phyloP scores from a whole-genome alignment of 371 early-diverging fungal species.

The Mortierella sp. region DNA sequence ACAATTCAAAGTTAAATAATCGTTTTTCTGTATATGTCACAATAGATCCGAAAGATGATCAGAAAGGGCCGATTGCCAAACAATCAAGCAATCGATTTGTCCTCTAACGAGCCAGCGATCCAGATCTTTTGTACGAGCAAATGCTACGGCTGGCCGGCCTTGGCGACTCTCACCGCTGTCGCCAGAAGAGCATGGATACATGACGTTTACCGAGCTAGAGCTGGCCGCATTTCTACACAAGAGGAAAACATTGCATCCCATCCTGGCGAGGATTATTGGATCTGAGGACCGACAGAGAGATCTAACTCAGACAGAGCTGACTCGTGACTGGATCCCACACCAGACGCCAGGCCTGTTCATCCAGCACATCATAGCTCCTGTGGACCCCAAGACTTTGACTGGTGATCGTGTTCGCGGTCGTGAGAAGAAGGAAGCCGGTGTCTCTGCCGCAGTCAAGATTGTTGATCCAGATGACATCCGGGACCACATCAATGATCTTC shows the following conservation, averaged over 20 bases:
- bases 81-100: slow-evolving; percentile 2
- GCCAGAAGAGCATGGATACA: slow-evolving; percentile 12
- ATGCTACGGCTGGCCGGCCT: slow-evolving; percentile 1
- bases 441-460: no score
- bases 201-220: slow-evolving; percentile 17
- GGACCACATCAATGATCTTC: slow-evolving; percentile 15
- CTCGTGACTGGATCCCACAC: slow-evolving; percentile 5
- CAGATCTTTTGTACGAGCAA: slow-evolving; percentile 13
- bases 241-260: slow-evolving; percentile 3
- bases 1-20: not conserved
- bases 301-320: no score
- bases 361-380: slow-evolving; percentile 16
- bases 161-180: slow-evolving; percentile 22
- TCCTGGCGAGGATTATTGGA: slow-evolving; percentile 11
- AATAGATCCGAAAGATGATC: slow-evolving; percentile 10
- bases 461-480: slow-evolving; percentile 8
- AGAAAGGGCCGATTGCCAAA: not conserved
- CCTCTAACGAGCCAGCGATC: slow-evolving; percentile 11
- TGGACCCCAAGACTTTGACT: not conserved
- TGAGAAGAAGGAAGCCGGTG: slow-evolving; percentile 5
- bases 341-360: slow-evolving; percentile 12
- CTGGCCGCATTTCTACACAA: slow-evolving; percentile 18
- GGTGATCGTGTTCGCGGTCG: not conserved
- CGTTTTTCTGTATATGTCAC: not conserved
- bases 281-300: slow-evolving; percentile 2